These are phyloP conservation scores for Microdochium trichocladiopsis DNA, from an alignment of 2,329 filamentous ascomycete species.

Conservation along the genomic window DNA sequence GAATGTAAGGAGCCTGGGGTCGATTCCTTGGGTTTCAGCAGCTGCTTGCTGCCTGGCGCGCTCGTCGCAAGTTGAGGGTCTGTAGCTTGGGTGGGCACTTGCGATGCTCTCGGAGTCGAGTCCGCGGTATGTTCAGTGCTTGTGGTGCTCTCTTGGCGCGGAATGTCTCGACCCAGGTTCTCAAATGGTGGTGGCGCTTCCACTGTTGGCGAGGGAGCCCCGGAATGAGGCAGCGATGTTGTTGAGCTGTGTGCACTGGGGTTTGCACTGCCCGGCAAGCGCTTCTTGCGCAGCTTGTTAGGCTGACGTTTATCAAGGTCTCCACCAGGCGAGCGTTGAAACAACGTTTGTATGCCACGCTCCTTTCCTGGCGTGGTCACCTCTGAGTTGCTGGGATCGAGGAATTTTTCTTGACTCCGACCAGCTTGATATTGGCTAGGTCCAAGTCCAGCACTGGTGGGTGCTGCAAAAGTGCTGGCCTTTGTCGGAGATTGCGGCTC, in stretches of 20 bases:
- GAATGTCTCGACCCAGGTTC: constrained; percentile 11
- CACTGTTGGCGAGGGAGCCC: constrained; percentile 19
- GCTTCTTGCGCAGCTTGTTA: constrained; percentile 88
- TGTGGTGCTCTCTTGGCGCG: background rate
- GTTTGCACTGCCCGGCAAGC: constrained; percentile 67
- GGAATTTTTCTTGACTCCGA: constrained; percentile 41
- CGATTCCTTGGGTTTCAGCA: constrained; percentile 61
- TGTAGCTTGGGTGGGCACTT: constrained; percentile 4
- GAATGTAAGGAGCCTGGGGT: constrained; percentile 74
- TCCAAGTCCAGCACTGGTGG: constrained; percentile 16
- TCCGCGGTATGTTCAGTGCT: background rate
- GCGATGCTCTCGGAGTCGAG: background rate
- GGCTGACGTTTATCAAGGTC: constrained; percentile 64
- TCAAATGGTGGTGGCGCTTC: constrained; percentile 3
- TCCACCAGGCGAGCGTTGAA: constrained; percentile 60
- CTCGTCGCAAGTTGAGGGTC: constrained; percentile 39
- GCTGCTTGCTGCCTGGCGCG: constrained; percentile 33
- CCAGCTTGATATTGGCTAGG: constrained; percentile 24
- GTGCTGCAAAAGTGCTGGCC: constrained; percentile 20
- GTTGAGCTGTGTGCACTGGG: constrained; percentile 88
- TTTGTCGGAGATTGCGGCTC: constrained; percentile 13
- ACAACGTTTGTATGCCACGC: constrained; percentile 60
- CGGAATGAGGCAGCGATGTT: constrained; percentile 56
- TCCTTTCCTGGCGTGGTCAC: constrained; percentile 56
- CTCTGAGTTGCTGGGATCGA: constrained; percentile 30